Evolutionary conservation across 768 basidiomycete species (phyloP).

Genomic region (Mycena venus): DNA sequence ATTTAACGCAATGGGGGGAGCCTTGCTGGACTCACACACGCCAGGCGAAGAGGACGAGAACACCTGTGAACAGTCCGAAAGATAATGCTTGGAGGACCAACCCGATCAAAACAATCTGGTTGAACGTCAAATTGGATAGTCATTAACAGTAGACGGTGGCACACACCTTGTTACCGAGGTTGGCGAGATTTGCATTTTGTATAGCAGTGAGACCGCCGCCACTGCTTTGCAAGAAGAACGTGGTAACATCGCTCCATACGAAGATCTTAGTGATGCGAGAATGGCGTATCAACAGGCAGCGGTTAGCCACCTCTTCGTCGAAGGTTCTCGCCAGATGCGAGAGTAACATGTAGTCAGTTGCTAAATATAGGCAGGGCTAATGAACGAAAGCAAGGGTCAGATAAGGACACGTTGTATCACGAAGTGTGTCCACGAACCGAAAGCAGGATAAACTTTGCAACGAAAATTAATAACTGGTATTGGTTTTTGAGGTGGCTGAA

Average conservation of each 20-base stretch:
- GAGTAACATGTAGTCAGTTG: slow-evolving; percentile 65
- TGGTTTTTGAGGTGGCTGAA: no score
- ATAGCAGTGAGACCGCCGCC: slow-evolving; percentile 49
- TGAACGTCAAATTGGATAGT: neutral
- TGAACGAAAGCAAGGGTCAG: neutral
- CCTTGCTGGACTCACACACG: slow-evolving; percentile 15
- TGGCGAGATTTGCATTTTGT: slow-evolving; percentile 19
- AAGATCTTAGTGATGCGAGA: slow-evolving; percentile 59
- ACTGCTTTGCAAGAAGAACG: slow-evolving; percentile 64
- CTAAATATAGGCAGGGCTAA: slow-evolving; percentile 68
- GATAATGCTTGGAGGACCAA: slow-evolving; percentile 59
- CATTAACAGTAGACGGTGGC: no score
- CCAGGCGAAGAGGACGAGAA: slow-evolving; percentile 48
- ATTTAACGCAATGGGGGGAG: neutral
- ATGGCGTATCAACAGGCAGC: slow-evolving; percentile 55
- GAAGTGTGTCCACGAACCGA: slow-evolving; percentile 1
- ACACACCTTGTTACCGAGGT: slow-evolving; percentile 42
- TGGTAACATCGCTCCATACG: slow-evolving; percentile 60
- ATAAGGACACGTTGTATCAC: no score
- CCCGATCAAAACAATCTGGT: slow-evolving; percentile 56
- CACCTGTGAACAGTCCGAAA: slow-evolving; percentile 49
- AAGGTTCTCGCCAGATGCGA: slow-evolving; percentile 55
- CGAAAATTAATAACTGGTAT: neutral
- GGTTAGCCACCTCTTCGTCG: slow-evolving; percentile 48
- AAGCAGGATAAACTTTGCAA: slow-evolving; percentile 26